Conservation (phyloP, 352 stramenopile genomes). For the Globisporangium acanthophoron region DNA sequence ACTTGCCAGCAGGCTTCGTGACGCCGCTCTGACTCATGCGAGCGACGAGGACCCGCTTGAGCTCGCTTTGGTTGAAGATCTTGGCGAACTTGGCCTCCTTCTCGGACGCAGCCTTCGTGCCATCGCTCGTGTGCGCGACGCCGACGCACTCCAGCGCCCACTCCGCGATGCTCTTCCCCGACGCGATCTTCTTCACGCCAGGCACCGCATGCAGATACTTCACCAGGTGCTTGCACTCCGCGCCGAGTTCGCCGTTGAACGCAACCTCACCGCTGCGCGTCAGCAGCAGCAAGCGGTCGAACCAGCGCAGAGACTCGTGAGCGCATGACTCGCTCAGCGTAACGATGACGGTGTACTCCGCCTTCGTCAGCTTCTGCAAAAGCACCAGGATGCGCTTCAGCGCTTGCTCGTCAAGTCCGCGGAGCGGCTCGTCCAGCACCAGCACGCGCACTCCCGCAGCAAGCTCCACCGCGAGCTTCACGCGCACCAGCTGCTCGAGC, state of each 20-base stretch:
- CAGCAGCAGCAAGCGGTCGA: conserved; percentile 17
- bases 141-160: conserved; percentile 16
- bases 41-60: conserved; percentile 11
- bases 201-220: conserved; percentile 10
- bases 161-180: conserved; percentile 5
- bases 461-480: conserved; percentile 68
- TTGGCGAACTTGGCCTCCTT: conserved; percentile 19
- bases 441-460: conserved; percentile 51
- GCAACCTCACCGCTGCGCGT: conserved; percentile 12
- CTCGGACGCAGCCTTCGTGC: conserved; percentile 1
- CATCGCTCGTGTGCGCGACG: conserved; percentile 1
- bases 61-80: conserved; percentile 19
- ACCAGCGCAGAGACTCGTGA: conserved; percentile 11
- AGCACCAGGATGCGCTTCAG: conserved; percentile 27
- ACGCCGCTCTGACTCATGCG: conserved; percentile 12
- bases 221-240: conserved; percentile 11
- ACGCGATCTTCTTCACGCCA: conserved; percentile 13
- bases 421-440: conserved; percentile 69
- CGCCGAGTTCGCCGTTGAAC: conserved; percentile 18
- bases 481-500: conserved; percentile 15
- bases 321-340: conserved; percentile 13
- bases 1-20: conserved; percentile 4
- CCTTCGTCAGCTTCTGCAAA: conserved; percentile 7
- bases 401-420: conserved; percentile 56
- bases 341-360: conserved; percentile 12